Base-by-base conservation (phyloP, 2,329 filamentous ascomycete genomes). In the Knufia fluminis region DNA sequence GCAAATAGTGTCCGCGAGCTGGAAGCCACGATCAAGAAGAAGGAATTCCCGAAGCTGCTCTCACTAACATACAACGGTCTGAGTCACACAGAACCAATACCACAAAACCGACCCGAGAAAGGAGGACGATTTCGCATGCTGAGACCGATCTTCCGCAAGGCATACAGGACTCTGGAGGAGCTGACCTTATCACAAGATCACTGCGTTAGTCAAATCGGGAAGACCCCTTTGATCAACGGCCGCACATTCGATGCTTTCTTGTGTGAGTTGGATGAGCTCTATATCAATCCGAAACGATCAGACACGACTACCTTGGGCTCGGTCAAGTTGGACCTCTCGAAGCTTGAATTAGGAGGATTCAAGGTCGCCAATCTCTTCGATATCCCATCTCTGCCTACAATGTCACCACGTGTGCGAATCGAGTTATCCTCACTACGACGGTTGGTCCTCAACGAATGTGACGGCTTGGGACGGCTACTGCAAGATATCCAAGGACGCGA, bases 121-220 rank as follows among this genome's bases (percentile, higher is more conserved):
- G 44, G 44, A 12, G 44, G 44, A 19, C 17, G 44, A 38, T 46
- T 46, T n/a, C 28, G 44, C 3, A 46, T 46, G 44, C 17, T 46
- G 16, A 20, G 44, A 38, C 28, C 44, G 16, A 36, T 46, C n/a
- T 46, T 46, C 32, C n/a, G 28, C 7, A 36, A 38, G 19, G 16
- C 26, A 24, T 23, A 36, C 31, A n/a, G 10, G 9, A 33, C 19
- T 12, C 3, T 46, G 8, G 19, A 46, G 7, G 28, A 46, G 16
- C 22, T 46, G 32, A 14, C 24, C 14, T 24, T 46, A 10, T 46
- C 31, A 4, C 44, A 46, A 46, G 44, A 46, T 23, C 44, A 46
- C 24, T 46, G 44, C 17, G 23, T 46, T 17, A 46, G 44, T 31
- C 44, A 46, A 19, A 26, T 46, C 12, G 44, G 44, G 3, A 46